A percentile compares a stretch with the other conserved stretches of the same genome.
phyloP scores from a whole-genome alignment of 768 basidiomycete genomes.

The Clavaria fumosa region DNA sequence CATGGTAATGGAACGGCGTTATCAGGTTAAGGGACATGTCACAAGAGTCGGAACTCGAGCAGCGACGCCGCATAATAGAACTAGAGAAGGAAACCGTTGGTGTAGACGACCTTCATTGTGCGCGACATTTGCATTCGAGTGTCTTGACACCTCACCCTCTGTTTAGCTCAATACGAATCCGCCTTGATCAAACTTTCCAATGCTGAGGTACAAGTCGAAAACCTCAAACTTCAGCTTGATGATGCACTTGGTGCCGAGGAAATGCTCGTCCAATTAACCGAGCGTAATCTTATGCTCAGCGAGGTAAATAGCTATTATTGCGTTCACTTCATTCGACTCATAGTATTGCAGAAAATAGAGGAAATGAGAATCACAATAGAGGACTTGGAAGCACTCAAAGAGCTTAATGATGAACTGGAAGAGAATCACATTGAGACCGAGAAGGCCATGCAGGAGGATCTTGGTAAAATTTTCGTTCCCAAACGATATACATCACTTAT shows the following conservation, averaged over 20 bases:
- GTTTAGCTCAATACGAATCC: slow-evolving; percentile 62
- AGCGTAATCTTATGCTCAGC: slow-evolving; percentile 80
- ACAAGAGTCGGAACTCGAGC: slow-evolving; percentile 75
- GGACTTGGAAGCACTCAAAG: slow-evolving; percentile 89
- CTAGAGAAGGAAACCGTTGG: slow-evolving; percentile 78
- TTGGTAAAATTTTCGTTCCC: slow-evolving; percentile 37
- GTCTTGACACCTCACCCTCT: slow-evolving; percentile 4
- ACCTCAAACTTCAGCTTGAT: slow-evolving; percentile 87
- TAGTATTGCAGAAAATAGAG: slow-evolving; percentile 66
- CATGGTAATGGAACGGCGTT: not conserved
- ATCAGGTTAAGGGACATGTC: slow-evolving; percentile 75
- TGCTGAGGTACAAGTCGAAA: slow-evolving; percentile 85
- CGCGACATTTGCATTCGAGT: slow-evolving; percentile 8
- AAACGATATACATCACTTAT: not conserved
- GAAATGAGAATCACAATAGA: slow-evolving; percentile 95
- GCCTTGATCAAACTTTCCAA: slow-evolving; percentile 68
- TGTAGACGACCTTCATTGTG: slow-evolving; percentile 71
- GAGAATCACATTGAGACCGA: slow-evolving; percentile 93
- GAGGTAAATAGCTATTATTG: slow-evolving; percentile 37
- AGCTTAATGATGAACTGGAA: slow-evolving; percentile 93
- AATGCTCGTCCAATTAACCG: slow-evolving; percentile 88
- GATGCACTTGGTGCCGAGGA: slow-evolving; percentile 93
- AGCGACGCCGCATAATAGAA: slow-evolving; percentile 63
- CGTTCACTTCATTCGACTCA: not conserved
- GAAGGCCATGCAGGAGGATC: slow-evolving; percentile 76